Evolutionary conservation across 106 monocot species (phyloP).

Genomic region (Phalaenopsis equestris): DNA sequence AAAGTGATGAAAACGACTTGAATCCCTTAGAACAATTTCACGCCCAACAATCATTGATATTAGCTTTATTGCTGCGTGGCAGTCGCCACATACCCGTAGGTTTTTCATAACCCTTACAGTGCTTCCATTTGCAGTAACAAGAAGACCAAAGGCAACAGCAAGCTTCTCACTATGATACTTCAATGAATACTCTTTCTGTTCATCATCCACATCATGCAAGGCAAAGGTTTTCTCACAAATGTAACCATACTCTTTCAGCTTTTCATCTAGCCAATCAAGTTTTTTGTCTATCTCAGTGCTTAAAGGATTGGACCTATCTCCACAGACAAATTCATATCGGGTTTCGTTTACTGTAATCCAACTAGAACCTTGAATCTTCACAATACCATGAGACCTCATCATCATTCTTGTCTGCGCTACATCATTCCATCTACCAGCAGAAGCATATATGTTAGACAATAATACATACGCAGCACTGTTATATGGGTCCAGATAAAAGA

Average conservation of each 20-base stretch:
- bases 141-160: conserved; percentile 56
- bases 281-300: conserved; percentile 30
- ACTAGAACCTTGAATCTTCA: conserved; percentile 57
- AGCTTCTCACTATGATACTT: conserved; percentile 64
- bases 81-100: conserved; percentile 65
- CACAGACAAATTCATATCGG: conserved; percentile 45
- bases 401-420: conserved; percentile 39
- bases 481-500: conserved; percentile 45
- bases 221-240: conserved; percentile 38
- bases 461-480: conserved; percentile 52
- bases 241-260: conserved; percentile 39
- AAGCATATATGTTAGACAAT: conserved; percentile 71
- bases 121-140: conserved; percentile 41
- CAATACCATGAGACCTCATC: conserved; percentile 43
- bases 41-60: conserved; percentile 46
- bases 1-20: conserved; percentile 64
- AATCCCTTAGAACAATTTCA: conserved; percentile 59
- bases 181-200: conserved; percentile 48
- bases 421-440: conserved; percentile 52
- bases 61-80: conserved; percentile 48
- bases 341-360: conserved; percentile 38
- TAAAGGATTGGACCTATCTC: conserved; percentile 44
- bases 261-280: conserved; percentile 40
- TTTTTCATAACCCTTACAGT: conserved; percentile 62
- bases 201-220: conserved; percentile 75